Evolutionary conservation across 2,329 filamentous ascomycete genomes (phyloP), one percentile per base, ranked within the genome.

Genomic region (Colletotrichum echinochloae): DNA sequence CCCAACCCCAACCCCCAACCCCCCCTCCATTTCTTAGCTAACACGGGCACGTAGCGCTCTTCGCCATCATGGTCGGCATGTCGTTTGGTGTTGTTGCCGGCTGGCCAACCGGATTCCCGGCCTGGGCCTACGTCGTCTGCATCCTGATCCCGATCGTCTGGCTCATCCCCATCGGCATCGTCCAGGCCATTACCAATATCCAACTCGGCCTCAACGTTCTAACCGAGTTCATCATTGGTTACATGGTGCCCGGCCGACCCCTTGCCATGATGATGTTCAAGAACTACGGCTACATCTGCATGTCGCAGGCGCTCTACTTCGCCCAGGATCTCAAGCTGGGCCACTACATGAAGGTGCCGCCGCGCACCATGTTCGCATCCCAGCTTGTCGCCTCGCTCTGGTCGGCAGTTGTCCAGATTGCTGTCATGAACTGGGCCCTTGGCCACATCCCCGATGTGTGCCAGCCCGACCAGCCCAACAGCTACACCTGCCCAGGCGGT

Each of bases 211-310:
- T 93, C 28, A 92, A 92, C 74, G 90, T 94, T 23, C 80, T 93
- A 69, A 91, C 90, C n/a, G 91, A 93, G 77, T 92, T 91, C 75
- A 86, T 94, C 70, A 86, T 91, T 71, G 91, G 91, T 7, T 93
- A 93, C 79, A 91, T 93, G 84, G 87, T 91, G 60, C 91, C 91
- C 0, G 91, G 91, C 33, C 86, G 86, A 3, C 91, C 91, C 1
- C 83, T 93, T 71, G 90, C 90, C 57, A 90, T 93, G 86, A 94
- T 94, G 91, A 86, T 93, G 81, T 93, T 93, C 83, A 93, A 93
- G 80, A 92, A 90, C 72, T 93, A 91, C 75, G 89, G 90, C 60
- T 92, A 91, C 77, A 87, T 92, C 66, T 89, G 85, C 80, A 91
- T 92, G 88, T 84, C 84, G 20, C 89, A 92, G 77, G 90, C 88